Base-by-base conservation (phyloP, 805 yeast genomes). In the Candida ficus region DNA sequence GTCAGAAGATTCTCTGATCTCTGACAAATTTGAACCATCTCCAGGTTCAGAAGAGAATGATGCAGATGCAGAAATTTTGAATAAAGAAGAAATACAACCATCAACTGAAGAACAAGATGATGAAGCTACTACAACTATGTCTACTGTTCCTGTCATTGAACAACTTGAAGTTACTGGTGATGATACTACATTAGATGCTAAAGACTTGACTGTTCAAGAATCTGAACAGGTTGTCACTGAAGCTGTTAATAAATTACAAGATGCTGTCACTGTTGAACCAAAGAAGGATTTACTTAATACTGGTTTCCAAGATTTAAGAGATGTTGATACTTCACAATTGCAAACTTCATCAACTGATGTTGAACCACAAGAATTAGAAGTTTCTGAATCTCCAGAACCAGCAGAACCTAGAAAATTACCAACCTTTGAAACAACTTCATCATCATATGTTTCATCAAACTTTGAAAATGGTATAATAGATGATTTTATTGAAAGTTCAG, bases 381-480 rank as follows among this genome's bases (percentile, higher is more conserved):
- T 31, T 13, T 13, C 11, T 14, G 31, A 35, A 14, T 26, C 26
- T 20, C n/a, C n/a, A n/a, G 31, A 35, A 14, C 19, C 23, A 9
- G 30, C 23, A 9, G 30, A 26, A 17, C 23, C 38, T 11, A 35
- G 28, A 35, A 36, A 30, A 19, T 10, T 27, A 8, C 26, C 29
- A 18, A 21, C 42, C 10, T 21, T 36, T 8, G 26, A 33, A 28
- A 28, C 42, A 5, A 29, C 39, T 3, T 13, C 50, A 7, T 42
- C 53, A 2, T 52, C 59, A 1, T 37, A 35, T 11, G 29, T 47
- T 4, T 51, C 56, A n/a, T 53, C 60, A 5, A 52, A 52, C 35
- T 56, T 49, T 34, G 60, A 54, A 33, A 47, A 42, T 30, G 50
- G 40, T 29, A 45, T 56, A 31, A 54, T 56, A 16, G 57, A 53